phyloP scores from a whole-genome alignment of 1,284 basidiomycete species.

The Sanguinoderma infundibulare region DNA sequence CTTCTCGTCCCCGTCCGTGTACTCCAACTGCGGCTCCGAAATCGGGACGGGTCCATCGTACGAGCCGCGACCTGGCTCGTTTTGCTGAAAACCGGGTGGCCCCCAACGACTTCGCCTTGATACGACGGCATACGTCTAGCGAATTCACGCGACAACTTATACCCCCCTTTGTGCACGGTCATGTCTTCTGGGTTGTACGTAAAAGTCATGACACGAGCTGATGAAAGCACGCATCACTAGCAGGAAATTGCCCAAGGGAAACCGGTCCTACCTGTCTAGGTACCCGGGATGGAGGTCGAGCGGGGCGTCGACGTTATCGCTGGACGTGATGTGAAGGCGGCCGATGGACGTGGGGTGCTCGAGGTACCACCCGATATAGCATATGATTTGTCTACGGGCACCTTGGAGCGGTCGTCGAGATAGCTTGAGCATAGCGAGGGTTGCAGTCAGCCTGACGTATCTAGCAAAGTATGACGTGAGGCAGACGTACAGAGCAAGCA shows the following conservation, averaged over 20 bases:
- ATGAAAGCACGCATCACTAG: no score
- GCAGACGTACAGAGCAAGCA: slow-evolving; percentile 36
- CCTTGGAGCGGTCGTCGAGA: slow-evolving; percentile 31
- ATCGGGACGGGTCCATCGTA: slow-evolving; percentile 19
- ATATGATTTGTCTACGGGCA: slow-evolving; percentile 38
- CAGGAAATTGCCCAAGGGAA: neutral
- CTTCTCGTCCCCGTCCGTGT: slow-evolving; percentile 62
- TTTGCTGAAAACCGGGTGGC: slow-evolving; percentile 36
- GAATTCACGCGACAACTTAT: slow-evolving; percentile 40
- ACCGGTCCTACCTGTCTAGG: slow-evolving; percentile 20
- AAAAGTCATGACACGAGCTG: neutral
- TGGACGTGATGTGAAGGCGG: slow-evolving; percentile 26
- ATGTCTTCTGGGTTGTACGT: slow-evolving; percentile 30
- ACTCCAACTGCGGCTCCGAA: slow-evolving; percentile 49
- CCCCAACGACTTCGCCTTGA: slow-evolving; percentile 35
- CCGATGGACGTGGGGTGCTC: slow-evolving; percentile 28
- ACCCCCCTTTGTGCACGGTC: slow-evolving; percentile 46
- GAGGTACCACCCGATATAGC: slow-evolving; percentile 35
- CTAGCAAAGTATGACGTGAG: neutral
- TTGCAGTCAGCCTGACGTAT: neutral
- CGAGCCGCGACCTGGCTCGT: slow-evolving; percentile 19
- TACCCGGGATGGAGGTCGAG: slow-evolving; percentile 30
- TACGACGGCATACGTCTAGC: slow-evolving; percentile 41
- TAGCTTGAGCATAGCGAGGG: slow-evolving; percentile 23
- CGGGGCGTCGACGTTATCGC: slow-evolving; percentile 20